phyloP scores from a whole-genome alignment of 2,329 filamentous ascomycete species.

The Hypoxylon sp. region DNA sequence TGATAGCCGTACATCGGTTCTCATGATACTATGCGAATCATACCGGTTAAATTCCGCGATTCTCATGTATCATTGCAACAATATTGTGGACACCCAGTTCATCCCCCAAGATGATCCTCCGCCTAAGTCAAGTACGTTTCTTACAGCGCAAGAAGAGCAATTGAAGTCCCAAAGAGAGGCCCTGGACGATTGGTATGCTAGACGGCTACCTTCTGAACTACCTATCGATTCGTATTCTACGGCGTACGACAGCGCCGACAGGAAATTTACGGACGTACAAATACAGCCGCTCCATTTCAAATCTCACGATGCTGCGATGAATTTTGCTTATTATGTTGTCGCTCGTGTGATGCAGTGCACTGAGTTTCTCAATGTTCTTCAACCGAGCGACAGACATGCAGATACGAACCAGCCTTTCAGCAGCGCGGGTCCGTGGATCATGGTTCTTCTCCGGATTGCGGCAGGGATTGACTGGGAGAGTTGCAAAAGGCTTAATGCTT shows the following conservation, averaged over 20 bases:
- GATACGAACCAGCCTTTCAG: background rate
- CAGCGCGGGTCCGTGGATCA: conserved; percentile 36
- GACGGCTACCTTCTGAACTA: background rate
- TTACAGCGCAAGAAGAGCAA: conserved; percentile 1
- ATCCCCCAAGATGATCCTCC: background rate
- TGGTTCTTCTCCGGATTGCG: conserved; percentile 46
- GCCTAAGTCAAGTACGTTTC: background rate
- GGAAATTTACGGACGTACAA: background rate
- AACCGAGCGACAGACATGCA: background rate
- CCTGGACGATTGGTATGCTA: conserved; percentile 5
- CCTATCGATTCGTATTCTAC: conserved; percentile 1
- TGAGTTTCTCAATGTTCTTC: conserved; percentile 7
- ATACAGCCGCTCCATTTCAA: conserved; percentile 29
- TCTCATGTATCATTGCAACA: conserved; percentile 1
- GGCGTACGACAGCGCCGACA: background rate
- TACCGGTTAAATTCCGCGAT: conserved; percentile 8
- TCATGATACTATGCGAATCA: conserved; percentile 16
- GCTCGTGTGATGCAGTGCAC: conserved; percentile 36
- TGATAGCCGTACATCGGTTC: conserved; percentile 1
- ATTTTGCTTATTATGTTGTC: conserved; percentile 40
- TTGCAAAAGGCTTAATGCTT: conserved; percentile 45
- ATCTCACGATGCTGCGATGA: conserved; percentile 40
- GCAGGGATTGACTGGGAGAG: conserved; percentile 47
- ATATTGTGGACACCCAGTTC: background rate
- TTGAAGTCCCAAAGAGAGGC: background rate